These are phyloP conservation scores for Lactarius indigo DNA, from an alignment of 768 basidiomycete genomes.

Conservation along the genomic window DNA sequence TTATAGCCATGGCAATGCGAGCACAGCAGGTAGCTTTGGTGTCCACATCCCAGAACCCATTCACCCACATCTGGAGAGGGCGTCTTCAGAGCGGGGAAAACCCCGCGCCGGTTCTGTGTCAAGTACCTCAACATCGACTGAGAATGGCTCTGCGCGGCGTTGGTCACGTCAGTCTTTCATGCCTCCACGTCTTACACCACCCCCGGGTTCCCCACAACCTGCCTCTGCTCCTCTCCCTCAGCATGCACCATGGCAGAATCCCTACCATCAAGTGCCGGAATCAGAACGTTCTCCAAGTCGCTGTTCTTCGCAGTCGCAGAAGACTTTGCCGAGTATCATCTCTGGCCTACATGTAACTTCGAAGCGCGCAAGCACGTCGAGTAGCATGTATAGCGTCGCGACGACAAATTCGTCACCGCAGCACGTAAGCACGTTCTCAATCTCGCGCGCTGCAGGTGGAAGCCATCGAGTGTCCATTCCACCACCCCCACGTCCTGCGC, in stretches of 20 bases:
- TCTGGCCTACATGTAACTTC: conserved; percentile 19
- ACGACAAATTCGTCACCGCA: conserved; percentile 36
- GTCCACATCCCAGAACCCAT: conserved; percentile 25
- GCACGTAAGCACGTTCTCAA: conserved; percentile 27
- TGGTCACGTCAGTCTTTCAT: conserved; percentile 36
- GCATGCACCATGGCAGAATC: conserved; percentile 20
- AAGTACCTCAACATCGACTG: conserved; percentile 14
- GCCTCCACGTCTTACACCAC: conserved; percentile 54
- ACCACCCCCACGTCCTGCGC: conserved; percentile 71
- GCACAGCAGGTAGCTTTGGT: conserved; percentile 37
- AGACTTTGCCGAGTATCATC: conserved; percentile 19
- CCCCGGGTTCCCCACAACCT: conserved; percentile 57
- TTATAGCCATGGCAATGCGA: conserved; percentile 34
- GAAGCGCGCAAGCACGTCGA: conserved; percentile 37
- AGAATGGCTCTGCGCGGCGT: conserved; percentile 28
- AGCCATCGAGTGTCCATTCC: conserved; percentile 58
- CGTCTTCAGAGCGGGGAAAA: conserved; percentile 25
- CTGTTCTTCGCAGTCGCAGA: conserved; percentile 34
- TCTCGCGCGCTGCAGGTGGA: conserved; percentile 30
- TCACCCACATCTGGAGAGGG: conserved; percentile 15
- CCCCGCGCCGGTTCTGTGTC: conserved; percentile 23
- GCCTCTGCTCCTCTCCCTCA: conserved; percentile 32
- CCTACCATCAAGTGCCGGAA: conserved; percentile 27
- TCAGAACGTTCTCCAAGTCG: conserved; percentile 22
- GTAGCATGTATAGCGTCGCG: conserved; percentile 37